These are phyloP conservation scores for Akanthomyces uredinophilus DNA, from an alignment of 2,329 filamentous ascomycete species.

Conservation along the genomic window DNA sequence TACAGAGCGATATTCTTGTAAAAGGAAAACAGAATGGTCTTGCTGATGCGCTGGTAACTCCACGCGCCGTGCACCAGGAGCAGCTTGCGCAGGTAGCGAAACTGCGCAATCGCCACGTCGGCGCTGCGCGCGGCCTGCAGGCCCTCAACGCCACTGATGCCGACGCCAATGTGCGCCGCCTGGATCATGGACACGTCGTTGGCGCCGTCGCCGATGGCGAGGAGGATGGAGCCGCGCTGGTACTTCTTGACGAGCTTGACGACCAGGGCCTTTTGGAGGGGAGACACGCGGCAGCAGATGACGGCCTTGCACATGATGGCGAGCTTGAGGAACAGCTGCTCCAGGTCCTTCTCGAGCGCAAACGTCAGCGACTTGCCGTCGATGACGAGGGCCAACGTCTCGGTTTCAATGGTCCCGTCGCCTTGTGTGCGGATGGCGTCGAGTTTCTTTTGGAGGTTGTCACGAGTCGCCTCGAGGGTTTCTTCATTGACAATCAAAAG, in stretches of 20 bases:
- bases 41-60: conserved; percentile 96
- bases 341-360: conserved; percentile 87
- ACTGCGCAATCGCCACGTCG: conserved; percentile 93
- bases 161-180: conserved; percentile 94
- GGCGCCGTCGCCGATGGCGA: conserved; percentile 94
- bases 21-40: conserved; percentile 96
- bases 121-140: conserved; percentile 93
- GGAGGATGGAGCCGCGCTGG: conserved; percentile 82
- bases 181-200: conserved; percentile 99
- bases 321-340: conserved; percentile 88
- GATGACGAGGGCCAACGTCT: conserved; percentile 86
- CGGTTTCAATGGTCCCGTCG: conserved; percentile 69
- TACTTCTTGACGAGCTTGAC: conserved; percentile 95
- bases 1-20: conserved; percentile 99
- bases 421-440: conserved; percentile 84
- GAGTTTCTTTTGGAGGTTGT: conserved; percentile 90
- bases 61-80: conserved; percentile 92
- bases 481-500: conserved; percentile 95
- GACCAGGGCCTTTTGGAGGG: conserved; percentile 92
- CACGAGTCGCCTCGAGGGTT: conserved; percentile 66
- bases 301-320: conserved; percentile 98
- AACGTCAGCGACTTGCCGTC: conserved; percentile 94
- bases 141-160: conserved; percentile 95
- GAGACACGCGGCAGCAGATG: conserved; percentile 95
- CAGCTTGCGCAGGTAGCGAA: conserved; percentile 89